Conservation (phyloP, 2,329 filamentous ascomycete species). For the Pseudogymnoascus sp. region DNA sequence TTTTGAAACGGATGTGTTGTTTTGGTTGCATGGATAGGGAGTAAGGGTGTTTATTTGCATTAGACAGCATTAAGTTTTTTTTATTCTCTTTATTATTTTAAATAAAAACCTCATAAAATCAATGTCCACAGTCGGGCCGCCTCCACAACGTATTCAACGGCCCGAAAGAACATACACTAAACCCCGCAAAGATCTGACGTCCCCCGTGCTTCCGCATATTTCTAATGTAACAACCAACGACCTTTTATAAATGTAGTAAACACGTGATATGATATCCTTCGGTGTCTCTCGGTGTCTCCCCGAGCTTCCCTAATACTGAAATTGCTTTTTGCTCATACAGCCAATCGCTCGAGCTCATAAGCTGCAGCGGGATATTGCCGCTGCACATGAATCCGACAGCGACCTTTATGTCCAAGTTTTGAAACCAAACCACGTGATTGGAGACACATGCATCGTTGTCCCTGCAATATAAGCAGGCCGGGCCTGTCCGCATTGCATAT, state of each 20-base stretch:
- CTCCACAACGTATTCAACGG: background rate
- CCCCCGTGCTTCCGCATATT: background rate
- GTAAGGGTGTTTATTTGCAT: background rate
- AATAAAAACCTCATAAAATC: background rate
- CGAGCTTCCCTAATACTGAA: background rate
- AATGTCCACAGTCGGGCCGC: background rate
- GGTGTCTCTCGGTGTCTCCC: background rate
- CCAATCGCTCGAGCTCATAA: background rate
- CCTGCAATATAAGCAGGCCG: background rate
- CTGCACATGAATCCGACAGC: background rate
- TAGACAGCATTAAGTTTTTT: background rate
- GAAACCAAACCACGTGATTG: constrained; percentile 5
- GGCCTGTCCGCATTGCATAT: constrained; percentile 6
- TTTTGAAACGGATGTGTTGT: background rate
- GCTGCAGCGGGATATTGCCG: background rate
- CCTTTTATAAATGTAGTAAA: background rate
- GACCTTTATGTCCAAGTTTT: background rate
- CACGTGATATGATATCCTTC: background rate
- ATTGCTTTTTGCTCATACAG: background rate
- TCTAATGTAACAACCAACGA: background rate
- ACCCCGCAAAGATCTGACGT: background rate
- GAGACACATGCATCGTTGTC: background rate
- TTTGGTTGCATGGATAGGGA: background rate
- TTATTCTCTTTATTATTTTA: background rate
- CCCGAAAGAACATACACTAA: background rate